Evolutionary conservation across 331 rosid species (phyloP), one percentile per base, ranked within the genome.

Genomic region (Malus hybrid): DNA sequence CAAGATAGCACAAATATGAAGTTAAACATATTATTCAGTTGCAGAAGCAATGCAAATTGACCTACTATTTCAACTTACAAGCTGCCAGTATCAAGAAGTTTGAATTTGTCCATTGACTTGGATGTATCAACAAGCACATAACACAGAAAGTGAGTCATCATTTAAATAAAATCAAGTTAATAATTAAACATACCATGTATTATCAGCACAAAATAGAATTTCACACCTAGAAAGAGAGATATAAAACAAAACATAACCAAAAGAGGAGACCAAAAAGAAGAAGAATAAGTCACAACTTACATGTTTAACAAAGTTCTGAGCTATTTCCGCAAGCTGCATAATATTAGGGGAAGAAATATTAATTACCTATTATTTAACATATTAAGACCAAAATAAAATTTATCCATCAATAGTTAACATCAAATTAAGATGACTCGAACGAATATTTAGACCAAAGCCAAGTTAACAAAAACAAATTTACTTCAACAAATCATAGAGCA

Each of bases 261-360:
- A 15, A 76, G 16, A 54, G 24, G 36, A 1, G 60, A 70, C 20
- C 16, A 5, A 54, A 54, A 6, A 54, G 19, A 54, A 8, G 3
- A 8, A 59, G 13, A 18, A 44, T 12, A n/a, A 56, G 8, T 3
- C 27, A 18, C 14, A 70, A 70, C 92, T 84, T 80, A 91, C 94
- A 65, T 77, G 81, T 62, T 85, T 75, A 81, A 73, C 82, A 69
- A 84, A 85, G 71, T 67, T 72, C 77, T 36, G 80, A 61, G 85
- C 84, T 79, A 89, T 87, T 75, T 87, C 92, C 20, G 72, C 59
- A 81, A 91, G 90, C 94, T 91, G 94, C 91, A 84, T 27, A 44
- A 81, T 67, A 66, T 61, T 69, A 61, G 63, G 60, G 71, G 11
- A 28, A 67, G 44, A 65, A 14, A 50, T 31, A 18, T 33, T 20